phyloP scores from a whole-genome alignment of 352 stramenopile genomes.

The Phytophthora litchii region DNA sequence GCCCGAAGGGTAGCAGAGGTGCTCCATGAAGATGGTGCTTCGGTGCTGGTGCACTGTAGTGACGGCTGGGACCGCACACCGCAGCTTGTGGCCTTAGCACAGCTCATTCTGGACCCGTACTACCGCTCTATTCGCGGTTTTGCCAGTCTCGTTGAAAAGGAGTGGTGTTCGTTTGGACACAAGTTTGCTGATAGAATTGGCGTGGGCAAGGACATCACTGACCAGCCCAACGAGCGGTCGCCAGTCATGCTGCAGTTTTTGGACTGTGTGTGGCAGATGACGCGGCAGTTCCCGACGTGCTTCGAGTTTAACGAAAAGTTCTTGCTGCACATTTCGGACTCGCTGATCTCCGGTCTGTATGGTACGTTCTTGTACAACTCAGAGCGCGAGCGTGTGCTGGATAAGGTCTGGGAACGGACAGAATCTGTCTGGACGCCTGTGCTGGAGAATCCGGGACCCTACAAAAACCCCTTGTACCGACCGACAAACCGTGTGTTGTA shows the following conservation, averaged over 20 bases:
- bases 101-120: constrained; percentile 88
- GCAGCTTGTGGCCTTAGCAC: constrained; percentile 78
- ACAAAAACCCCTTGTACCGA: constrained; percentile 79
- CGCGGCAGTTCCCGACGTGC: constrained; percentile 84
- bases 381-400: constrained; percentile 80
- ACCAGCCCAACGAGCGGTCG: constrained; percentile 83
- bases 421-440: constrained; percentile 87
- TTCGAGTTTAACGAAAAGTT: constrained; percentile 92
- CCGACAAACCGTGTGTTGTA: constrained; percentile 84
- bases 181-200: constrained; percentile 89
- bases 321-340: constrained; percentile 77
- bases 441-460: constrained; percentile 65
- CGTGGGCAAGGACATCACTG: constrained; percentile 77
- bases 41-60: constrained; percentile 86
- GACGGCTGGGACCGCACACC: constrained; percentile 89
- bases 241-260: constrained; percentile 90
- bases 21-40: constrained; percentile 85
- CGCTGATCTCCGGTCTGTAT: constrained; percentile 80
- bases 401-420: constrained; percentile 87
- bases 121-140: constrained; percentile 88
- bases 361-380: constrained; percentile 89
- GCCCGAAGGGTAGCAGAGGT: constrained; percentile 76
- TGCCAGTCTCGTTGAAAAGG: constrained; percentile 83
- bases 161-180: constrained; percentile 91
- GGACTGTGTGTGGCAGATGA: constrained; percentile 90